Conservation (phyloP, 2,329 filamentous ascomycete genomes). For the Botrytis sinoallii region DNA sequence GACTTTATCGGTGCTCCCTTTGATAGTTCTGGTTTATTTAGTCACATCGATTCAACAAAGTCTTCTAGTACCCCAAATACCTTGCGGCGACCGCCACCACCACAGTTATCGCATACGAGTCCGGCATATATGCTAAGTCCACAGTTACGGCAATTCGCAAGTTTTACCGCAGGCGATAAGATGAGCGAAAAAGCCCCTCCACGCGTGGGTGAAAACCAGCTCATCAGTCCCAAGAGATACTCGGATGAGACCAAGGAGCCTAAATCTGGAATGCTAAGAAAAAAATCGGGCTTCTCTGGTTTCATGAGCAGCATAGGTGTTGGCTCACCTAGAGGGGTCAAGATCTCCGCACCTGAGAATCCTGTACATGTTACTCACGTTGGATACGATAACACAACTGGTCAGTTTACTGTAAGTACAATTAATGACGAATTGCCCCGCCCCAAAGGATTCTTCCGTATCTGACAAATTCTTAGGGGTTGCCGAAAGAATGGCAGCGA, state of each 20-base stretch:
- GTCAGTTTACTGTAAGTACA: constrained; percentile 78
- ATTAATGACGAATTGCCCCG: neutral
- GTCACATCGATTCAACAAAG: constrained; percentile 52
- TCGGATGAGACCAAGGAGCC: constrained; percentile 72
- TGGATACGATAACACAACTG: constrained; percentile 92
- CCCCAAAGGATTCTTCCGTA: neutral
- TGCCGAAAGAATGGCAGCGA: constrained; percentile 97
- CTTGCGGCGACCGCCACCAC: constrained; percentile 43
- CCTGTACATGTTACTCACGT: constrained; percentile 98
- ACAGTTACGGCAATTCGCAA: constrained; percentile 62
- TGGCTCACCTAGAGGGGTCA: constrained; percentile 81
- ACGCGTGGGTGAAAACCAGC: constrained; percentile 44
- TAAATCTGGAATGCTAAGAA: constrained; percentile 62
- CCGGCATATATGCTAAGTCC: constrained; percentile 53
- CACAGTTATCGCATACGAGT: constrained; percentile 49
- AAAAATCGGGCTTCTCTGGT: constrained; percentile 85
- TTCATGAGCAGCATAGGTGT: constrained; percentile 79
- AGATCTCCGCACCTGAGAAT: constrained; percentile 97
- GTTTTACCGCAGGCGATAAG: constrained; percentile 55
- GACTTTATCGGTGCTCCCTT: constrained; percentile 64
- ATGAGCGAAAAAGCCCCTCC: constrained; percentile 48
- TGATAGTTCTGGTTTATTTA: constrained; percentile 60
- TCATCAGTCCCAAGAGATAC: constrained; percentile 64
- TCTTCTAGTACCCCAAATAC: constrained; percentile 38
- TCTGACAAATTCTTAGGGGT: constrained; percentile 55